Evolutionary conservation across 2,329 filamentous ascomycete species (phyloP).

Genomic region (Colletotrichum salicis): DNA sequence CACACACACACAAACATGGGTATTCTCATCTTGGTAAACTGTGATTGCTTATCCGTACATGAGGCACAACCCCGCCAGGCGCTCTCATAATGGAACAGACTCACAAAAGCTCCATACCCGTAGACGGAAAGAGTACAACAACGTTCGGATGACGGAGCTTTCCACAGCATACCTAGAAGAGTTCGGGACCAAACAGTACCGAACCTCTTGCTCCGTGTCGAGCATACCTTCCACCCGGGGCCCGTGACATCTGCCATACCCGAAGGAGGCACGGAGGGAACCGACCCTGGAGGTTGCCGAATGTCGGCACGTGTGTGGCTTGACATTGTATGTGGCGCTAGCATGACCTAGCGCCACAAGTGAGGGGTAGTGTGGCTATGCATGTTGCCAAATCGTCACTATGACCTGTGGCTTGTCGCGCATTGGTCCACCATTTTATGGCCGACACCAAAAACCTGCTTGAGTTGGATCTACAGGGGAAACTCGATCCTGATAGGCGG

Average conservation of each 20-base stretch:
- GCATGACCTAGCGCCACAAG: background rate
- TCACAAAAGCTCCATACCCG: background rate
- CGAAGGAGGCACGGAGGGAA: background rate
- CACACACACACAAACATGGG: no score
- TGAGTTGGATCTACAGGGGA: background rate
- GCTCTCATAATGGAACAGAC: background rate
- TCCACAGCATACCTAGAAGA: background rate
- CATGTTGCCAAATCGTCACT: background rate
- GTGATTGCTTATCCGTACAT: background rate
- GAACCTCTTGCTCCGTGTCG: background rate
- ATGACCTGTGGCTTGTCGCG: constrained; percentile 3
- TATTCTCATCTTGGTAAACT: background rate
- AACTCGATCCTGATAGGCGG: background rate
- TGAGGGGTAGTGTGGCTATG: background rate
- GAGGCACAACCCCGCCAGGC: background rate
- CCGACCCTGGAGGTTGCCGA: background rate
- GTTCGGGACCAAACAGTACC: background rate
- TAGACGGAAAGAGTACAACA: background rate
- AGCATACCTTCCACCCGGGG: background rate
- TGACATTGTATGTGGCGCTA: background rate
- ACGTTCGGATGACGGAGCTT: background rate
- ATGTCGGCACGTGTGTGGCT: background rate
- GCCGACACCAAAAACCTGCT: background rate
- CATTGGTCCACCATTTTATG: background rate
- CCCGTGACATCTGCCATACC: background rate